These are phyloP conservation scores for Daldinia vernicosa DNA, from an alignment of 495 filamentous ascomycete genomes.

Conservation along the genomic window DNA sequence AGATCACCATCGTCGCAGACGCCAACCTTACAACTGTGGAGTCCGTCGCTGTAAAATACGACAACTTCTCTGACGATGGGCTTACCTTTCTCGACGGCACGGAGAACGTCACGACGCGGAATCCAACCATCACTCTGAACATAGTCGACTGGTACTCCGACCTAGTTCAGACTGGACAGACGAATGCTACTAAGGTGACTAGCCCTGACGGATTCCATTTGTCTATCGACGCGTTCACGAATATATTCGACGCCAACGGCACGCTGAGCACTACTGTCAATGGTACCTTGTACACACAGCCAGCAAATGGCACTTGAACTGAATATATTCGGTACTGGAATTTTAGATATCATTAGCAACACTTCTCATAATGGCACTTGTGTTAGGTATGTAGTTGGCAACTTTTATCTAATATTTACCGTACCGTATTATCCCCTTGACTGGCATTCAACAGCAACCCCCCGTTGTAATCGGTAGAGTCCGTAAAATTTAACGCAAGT, in stretches of 20 bases:
- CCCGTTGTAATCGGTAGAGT: no score
- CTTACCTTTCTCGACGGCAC: not conserved
- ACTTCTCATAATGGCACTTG: constrained; percentile 4
- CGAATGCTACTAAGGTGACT: not conserved
- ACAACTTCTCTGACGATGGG: not conserved
- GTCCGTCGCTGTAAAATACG: not conserved
- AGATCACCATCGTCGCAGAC: not conserved
- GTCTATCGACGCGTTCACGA: not conserved
- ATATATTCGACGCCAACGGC: not conserved
- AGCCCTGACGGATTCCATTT: not conserved
- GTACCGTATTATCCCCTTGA: not conserved
- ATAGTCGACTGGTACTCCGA: not conserved
- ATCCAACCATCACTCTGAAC: not conserved
- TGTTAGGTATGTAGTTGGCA: constrained; percentile 29
- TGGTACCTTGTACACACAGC: not conserved
- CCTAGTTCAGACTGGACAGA: not conserved
- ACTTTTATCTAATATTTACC: constrained; percentile 34
- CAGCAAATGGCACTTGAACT: not conserved
- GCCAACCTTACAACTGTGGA: not conserved
- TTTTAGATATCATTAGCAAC: not conserved
- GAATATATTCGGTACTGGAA: not conserved
- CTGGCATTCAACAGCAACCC: no score
- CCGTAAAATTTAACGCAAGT: no score
- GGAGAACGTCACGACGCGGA: not conserved
- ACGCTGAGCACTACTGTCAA: not conserved